Evolutionary conservation across 2,329 filamentous ascomycete species (phyloP).

Genomic region (Diaporthe sp.): DNA sequence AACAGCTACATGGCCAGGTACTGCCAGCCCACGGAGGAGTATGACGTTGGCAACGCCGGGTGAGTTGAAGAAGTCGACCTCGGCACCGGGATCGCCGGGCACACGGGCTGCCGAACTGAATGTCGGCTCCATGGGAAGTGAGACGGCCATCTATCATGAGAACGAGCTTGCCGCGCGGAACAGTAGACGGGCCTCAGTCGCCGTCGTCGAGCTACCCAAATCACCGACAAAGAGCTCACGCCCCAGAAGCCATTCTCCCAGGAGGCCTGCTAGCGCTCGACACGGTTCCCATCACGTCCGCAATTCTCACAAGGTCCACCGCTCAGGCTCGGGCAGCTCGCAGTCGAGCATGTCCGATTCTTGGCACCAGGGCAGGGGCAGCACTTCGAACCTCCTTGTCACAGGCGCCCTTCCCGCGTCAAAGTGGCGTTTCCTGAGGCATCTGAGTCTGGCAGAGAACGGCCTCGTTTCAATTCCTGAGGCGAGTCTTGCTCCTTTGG

Average conservation of each 20-base stretch:
- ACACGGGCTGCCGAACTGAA: constrained; percentile 63
- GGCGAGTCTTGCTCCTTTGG: constrained; percentile 82
- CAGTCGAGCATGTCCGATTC: constrained; percentile 81
- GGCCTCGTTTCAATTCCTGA: constrained; percentile 84
- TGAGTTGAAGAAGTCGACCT: constrained; percentile 76
- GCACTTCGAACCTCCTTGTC: constrained; percentile 81
- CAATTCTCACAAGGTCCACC: constrained; percentile 79
- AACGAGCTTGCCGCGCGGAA: constrained; percentile 49
- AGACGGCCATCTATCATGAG: constrained; percentile 60
- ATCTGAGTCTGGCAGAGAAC: constrained; percentile 93
- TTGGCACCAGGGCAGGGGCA: constrained; percentile 75
- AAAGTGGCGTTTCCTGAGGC: constrained; percentile 95
- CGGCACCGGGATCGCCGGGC: constrained; percentile 74
- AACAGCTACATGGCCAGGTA: constrained; percentile 74
- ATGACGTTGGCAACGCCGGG: constrained; percentile 70
- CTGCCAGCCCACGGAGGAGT: constrained; percentile 70
- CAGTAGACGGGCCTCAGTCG: constrained; percentile 58
- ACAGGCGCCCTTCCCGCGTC: constrained; percentile 81
- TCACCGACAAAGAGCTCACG: constrained; percentile 60
- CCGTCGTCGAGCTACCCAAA: constrained; percentile 57
- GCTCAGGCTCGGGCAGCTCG: constrained; percentile 93
- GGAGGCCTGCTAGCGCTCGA: constrained; percentile 80
- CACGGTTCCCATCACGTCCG: constrained; percentile 77
- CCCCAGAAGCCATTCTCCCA: constrained; percentile 84
- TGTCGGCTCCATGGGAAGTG: constrained; percentile 71